Percentiles rank a stretch among this genome's conserved stretches.
phyloP scores from a whole-genome alignment of 257 asterid genomes.

The Nicotiana undulata region DNA sequence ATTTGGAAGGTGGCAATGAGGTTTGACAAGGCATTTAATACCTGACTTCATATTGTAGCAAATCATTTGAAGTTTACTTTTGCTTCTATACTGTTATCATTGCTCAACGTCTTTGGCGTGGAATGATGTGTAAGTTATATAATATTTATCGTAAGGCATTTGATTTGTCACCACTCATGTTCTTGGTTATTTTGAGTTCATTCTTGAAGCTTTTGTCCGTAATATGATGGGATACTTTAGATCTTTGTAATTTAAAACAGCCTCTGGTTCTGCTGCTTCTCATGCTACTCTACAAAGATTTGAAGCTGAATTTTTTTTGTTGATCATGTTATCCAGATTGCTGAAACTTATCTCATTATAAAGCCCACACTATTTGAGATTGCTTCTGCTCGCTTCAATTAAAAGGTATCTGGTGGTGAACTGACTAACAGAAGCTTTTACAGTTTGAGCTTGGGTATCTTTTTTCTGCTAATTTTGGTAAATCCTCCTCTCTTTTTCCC shows the following conservation, averaged over 20 bases:
- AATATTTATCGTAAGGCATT: background rate
- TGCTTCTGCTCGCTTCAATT: background rate
- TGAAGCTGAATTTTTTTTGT: no score
- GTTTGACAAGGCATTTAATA: background rate
- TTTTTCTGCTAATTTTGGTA: no score
- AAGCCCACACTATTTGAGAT: background rate
- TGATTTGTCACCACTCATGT: background rate
- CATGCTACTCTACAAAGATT: no score
- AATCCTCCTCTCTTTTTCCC: background rate
- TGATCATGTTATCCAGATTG: no score
- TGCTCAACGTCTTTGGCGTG: background rate
- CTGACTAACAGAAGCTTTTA: background rate
- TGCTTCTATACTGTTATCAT: background rate
- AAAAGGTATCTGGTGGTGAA: background rate
- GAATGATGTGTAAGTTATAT: background rate
- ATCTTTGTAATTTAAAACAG: no score
- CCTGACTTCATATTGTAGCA: background rate
- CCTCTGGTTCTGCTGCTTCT: no score
- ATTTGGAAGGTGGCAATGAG: background rate
- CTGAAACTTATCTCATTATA: background rate
- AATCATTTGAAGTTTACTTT: background rate
- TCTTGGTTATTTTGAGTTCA: no score
- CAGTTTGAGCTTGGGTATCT: no score
- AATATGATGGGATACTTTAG: no score
- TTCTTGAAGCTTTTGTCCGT: no score